These are phyloP conservation scores for Aeschynomene evenia DNA, from an alignment of 306 rosid genomes.

Conservation along the genomic window DNA sequence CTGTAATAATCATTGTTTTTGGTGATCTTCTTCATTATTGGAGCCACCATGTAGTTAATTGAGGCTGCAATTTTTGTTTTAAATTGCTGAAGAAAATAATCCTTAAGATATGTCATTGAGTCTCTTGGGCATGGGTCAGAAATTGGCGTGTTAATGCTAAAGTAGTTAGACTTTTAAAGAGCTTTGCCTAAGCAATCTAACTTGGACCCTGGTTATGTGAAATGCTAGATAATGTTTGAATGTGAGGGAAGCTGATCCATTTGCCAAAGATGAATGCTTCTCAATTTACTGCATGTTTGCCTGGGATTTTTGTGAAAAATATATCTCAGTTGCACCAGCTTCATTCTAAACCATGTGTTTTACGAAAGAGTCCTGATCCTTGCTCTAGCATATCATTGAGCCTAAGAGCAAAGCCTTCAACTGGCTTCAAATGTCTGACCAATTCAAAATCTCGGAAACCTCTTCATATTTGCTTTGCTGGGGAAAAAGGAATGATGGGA, in stretches of 20 bases:
- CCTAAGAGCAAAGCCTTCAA: slow-evolving; percentile 9
- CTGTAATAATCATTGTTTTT: neutral
- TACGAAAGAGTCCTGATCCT: slow-evolving; percentile 7
- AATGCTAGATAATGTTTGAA: slow-evolving; percentile 35
- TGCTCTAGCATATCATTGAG: neutral
- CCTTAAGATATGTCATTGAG: neutral
- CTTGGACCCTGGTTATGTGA: slow-evolving; percentile 17
- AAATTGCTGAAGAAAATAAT: neutral
- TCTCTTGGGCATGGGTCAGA: neutral
- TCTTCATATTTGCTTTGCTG: slow-evolving; percentile 44
- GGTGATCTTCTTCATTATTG: neutral
- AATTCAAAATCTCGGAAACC: slow-evolving; percentile 30
- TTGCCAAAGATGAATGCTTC: slow-evolving; percentile 43
- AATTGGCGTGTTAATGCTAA: neutral
- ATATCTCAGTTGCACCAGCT: slow-evolving; percentile 20
- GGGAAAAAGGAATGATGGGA: slow-evolving; percentile 50
- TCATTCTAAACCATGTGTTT: slow-evolving; percentile 21
- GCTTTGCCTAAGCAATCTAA: slow-evolving; percentile 1
- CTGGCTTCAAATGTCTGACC: slow-evolving; percentile 23
- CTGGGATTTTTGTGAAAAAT: slow-evolving; percentile 36
- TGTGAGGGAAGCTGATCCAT: slow-evolving; percentile 26
- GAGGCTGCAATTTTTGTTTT: neutral
- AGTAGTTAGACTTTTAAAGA: neutral
- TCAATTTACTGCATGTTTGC: slow-evolving; percentile 44
- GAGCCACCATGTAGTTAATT: neutral